A percentile compares a stretch with the other conserved stretches of the same genome.
These are phyloP conservation scores for Xylariaceae sp. DNA, from an alignment of 2,329 filamentous ascomycete species.

Conservation along the genomic window DNA sequence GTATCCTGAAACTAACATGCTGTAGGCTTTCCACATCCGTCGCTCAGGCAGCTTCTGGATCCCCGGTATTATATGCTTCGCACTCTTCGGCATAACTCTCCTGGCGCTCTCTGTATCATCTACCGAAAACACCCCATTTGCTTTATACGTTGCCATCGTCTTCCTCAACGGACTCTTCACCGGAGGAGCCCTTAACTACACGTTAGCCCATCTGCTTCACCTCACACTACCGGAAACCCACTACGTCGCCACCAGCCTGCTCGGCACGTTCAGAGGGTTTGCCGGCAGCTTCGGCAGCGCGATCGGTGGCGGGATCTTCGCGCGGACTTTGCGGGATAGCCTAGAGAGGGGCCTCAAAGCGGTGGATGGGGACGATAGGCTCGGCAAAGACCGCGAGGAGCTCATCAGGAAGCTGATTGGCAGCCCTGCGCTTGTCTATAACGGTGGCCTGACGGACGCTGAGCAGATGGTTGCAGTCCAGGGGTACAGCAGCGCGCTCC, in stretches of 20 bases:
- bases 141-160: slow-evolving; percentile 63
- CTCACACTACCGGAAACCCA: slow-evolving; percentile 70
- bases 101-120: slow-evolving; percentile 61
- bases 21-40: slow-evolving; percentile 72
- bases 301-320: slow-evolving; percentile 78
- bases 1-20: not conserved
- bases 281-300: slow-evolving; percentile 81
- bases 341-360: slow-evolving; percentile 63
- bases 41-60: slow-evolving; percentile 75
- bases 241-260: slow-evolving; percentile 75
- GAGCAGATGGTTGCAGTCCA: slow-evolving; percentile 54
- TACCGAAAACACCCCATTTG: slow-evolving; percentile 55
- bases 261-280: slow-evolving; percentile 82
- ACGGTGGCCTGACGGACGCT: slow-evolving; percentile 46
- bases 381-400: slow-evolving; percentile 42
- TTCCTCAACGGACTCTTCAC: slow-evolving; percentile 75
- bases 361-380: slow-evolving; percentile 48
- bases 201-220: slow-evolving; percentile 79
- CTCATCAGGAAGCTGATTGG: slow-evolving; percentile 57
- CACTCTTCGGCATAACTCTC: slow-evolving; percentile 66
- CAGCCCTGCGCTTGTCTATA: slow-evolving; percentile 56
- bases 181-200: slow-evolving; percentile 79
- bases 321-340: slow-evolving; percentile 60
- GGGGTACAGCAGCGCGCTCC: slow-evolving; percentile 54
- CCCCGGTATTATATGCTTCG: slow-evolving; percentile 64